A percentile compares a stretch with the other conserved stretches of the same genome.
These are phyloP conservation scores for Marchantia polymorpha DNA, from an alignment of 225 moss, liverwort and hornwort species.

Conservation along the genomic window DNA sequence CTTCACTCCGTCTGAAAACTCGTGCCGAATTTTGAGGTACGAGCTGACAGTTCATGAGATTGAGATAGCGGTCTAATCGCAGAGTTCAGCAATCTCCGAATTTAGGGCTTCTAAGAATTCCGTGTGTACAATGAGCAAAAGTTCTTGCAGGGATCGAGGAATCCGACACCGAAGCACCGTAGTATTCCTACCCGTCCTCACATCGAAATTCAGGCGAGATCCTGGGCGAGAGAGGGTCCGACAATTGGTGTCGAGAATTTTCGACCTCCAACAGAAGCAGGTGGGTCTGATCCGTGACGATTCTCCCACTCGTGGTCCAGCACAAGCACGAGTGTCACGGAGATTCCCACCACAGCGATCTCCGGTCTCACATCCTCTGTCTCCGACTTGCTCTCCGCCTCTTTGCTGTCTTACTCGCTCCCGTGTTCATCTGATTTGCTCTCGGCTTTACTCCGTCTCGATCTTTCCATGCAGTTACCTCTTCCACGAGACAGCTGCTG, in stretches of 20 bases:
- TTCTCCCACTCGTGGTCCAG: too few relatives aligned
- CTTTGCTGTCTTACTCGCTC: too few relatives aligned
- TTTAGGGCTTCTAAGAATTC: not conserved
- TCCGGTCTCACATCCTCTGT: too few relatives aligned
- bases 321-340: too few relatives aligned
- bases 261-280: too few relatives aligned
- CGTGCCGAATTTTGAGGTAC: not conserved
- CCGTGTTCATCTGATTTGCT: too few relatives aligned
- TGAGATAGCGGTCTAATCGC: not conserved
- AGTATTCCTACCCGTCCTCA: not conserved
- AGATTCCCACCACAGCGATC: too few relatives aligned
- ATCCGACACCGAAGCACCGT: not conserved
- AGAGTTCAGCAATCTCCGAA: not conserved
- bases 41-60: slow-evolving; percentile 13
- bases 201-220: not conserved
- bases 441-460: too few relatives aligned
- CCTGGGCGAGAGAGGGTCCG: not conserved
- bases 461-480: too few relatives aligned
- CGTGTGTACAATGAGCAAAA: not conserved
- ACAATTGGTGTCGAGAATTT: not conserved
- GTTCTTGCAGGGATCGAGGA: not conserved
- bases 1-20: not conserved
- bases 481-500: too few relatives aligned
- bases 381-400: too few relatives aligned
- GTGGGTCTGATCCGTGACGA: too few relatives aligned